A percentile compares a stretch with the other conserved stretches of the same genome.
Conservation (phyloP, 768 basidiomycete species). For the Rubroboletus pulcherrimus region DNA sequence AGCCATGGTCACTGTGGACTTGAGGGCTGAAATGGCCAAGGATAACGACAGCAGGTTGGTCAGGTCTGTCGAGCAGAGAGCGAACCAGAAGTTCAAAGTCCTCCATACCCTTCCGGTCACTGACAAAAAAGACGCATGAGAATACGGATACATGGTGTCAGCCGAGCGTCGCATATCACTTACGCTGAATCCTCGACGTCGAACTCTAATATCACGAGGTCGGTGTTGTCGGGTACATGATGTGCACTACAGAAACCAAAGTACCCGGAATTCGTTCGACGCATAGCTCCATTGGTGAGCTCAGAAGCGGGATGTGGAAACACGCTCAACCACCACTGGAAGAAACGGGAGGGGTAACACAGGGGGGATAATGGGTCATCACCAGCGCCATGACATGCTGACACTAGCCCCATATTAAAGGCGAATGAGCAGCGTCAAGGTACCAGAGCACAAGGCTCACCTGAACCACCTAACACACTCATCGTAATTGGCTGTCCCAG, state of each 20-base stretch:
- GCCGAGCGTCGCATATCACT: slow-evolving; percentile 30
- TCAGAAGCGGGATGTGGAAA: slow-evolving; percentile 98
- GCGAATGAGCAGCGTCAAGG: background rate
- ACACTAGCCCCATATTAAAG: slow-evolving; percentile 49
- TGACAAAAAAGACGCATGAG: slow-evolving; percentile 25
- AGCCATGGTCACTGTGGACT: slow-evolving; percentile 71
- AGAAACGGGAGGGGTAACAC: slow-evolving; percentile 95
- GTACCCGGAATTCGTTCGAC: slow-evolving; percentile 88
- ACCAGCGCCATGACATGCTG: slow-evolving; percentile 90
- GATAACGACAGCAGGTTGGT: slow-evolving; percentile 87
- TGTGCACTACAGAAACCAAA: slow-evolving; percentile 93
- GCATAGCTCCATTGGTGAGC: slow-evolving; percentile 95
- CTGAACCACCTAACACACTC: slow-evolving; percentile 83
- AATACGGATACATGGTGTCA: background rate
- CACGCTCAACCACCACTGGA: slow-evolving; percentile 96
- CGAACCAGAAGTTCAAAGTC: slow-evolving; percentile 92
- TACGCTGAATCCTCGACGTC: slow-evolving; percentile 87
- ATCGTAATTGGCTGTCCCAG: slow-evolving; percentile 86
- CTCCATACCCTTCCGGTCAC: slow-evolving; percentile 67
- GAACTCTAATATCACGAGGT: slow-evolving; percentile 93
- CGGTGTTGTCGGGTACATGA: slow-evolving; percentile 90
- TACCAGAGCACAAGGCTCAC: slow-evolving; percentile 40
- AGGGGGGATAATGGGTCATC: slow-evolving; percentile 79
- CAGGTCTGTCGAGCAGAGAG: slow-evolving; percentile 84
- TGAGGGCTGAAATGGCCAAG: slow-evolving; percentile 97